These are phyloP conservation scores for Trametes versicolor DNA, from an alignment of 1,284 basidiomycete species.

Conservation along the genomic window DNA sequence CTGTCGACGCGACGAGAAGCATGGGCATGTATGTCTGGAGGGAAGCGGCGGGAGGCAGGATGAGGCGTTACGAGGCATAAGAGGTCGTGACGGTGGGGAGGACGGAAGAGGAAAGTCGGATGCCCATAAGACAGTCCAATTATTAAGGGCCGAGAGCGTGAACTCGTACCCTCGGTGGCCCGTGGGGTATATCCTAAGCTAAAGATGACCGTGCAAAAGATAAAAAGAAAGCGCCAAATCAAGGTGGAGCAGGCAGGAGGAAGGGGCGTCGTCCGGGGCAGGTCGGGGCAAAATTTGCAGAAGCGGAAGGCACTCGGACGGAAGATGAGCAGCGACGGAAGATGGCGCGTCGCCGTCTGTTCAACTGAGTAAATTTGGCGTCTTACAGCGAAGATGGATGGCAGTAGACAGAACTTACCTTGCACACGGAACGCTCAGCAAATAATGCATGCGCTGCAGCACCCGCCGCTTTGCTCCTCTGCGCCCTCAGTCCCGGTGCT, in stretches of 20 bases:
- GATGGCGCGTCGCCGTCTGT: constrained; percentile 1
- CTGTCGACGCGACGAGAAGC: too few relatives aligned
- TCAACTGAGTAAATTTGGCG: constrained; percentile 1
- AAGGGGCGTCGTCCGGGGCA: background rate
- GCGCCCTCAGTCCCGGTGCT: constrained; percentile 25
- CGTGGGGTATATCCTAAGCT: constrained; percentile 29
- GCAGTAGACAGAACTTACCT: constrained; percentile 8
- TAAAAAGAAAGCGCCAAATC: background rate
- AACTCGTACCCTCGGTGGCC: constrained; percentile 8
- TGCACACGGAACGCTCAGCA: constrained; percentile 32
- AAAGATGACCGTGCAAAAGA: constrained; percentile 22
- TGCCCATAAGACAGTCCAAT: constrained; percentile 18
- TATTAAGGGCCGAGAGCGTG: constrained; percentile 22
- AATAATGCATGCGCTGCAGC: constrained; percentile 42
- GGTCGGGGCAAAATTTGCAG: constrained; percentile 13
- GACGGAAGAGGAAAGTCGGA: background rate
- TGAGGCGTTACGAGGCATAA: constrained; percentile 9
- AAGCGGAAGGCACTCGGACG: background rate
- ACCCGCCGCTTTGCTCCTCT: constrained; percentile 38
- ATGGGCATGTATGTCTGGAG: background rate
- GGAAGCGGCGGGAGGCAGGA: background rate
- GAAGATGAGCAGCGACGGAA: background rate
- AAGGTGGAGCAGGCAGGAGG: background rate
- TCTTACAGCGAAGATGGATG: background rate
- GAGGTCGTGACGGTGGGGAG: constrained; percentile 10